A percentile compares a stretch with the other conserved stretches of the same genome.
phyloP scores from a whole-genome alignment of 371 early-diverging fungal species.

The Circinella umbellata region DNA sequence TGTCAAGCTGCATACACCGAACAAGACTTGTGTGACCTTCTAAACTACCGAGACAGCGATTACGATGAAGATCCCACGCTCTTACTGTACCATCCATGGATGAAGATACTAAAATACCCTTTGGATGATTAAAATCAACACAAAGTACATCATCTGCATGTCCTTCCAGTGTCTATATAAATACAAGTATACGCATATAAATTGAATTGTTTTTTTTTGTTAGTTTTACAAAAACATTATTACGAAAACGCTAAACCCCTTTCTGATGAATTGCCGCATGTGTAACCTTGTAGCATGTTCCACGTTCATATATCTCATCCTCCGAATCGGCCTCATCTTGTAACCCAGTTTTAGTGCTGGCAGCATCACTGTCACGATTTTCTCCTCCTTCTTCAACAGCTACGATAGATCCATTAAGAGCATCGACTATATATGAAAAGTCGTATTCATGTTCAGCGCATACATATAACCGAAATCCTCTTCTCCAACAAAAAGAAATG shows the following conservation, averaged over 20 bases:
- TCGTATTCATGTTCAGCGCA: not conserved
- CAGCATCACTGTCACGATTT: conserved; percentile 14
- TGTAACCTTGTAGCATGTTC: conserved; percentile 50
- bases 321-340: conserved; percentile 19
- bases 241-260: conserved; percentile 18
- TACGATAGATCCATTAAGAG: conserved; percentile 39
- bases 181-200: not conserved
- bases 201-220: not conserved
- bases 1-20: conserved; percentile 72
- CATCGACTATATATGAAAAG: conserved; percentile 33
- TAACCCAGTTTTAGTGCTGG: conserved; percentile 1
- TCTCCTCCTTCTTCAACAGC: conserved; percentile 38
- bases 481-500: not conserved
- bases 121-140: conserved; percentile 70
- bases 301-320: conserved; percentile 39
- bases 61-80: conserved; percentile 73
- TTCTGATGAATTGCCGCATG: not conserved
- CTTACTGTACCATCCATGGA: conserved; percentile 80
- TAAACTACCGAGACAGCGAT: conserved; percentile 61
- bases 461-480: not conserved
- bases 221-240: not conserved
- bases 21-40: conserved; percentile 67
- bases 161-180: conserved; percentile 63
- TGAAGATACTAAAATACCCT: conserved; percentile 73
- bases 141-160: conserved; percentile 76